Conservation (phyloP, 768 basidiomycete genomes). For the Panaeolus cyanescens region DNA sequence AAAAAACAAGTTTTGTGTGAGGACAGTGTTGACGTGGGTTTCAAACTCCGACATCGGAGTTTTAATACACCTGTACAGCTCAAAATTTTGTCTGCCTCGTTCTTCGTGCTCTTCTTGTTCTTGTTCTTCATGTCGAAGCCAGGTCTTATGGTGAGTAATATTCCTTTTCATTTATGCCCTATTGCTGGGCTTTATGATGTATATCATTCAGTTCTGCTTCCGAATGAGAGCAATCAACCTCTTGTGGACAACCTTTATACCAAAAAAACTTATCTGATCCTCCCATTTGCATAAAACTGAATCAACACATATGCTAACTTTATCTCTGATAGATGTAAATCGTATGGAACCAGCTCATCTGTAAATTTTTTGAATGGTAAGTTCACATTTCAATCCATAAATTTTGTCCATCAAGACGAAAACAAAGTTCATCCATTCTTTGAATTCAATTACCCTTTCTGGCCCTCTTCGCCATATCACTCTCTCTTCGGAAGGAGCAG, state of each 20-base stretch:
- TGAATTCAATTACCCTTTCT: constrained; percentile 48
- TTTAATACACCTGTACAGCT: constrained; percentile 46
- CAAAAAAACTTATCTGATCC: constrained; percentile 59
- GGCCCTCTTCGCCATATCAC: constrained; percentile 17
- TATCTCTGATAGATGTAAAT: constrained; percentile 6
- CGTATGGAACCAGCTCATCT: not conserved
- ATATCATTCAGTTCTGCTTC: constrained; percentile 78
- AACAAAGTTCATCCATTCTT: constrained; percentile 88
- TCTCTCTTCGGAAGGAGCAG: constrained; percentile 28
- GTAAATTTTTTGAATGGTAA: constrained; percentile 17
- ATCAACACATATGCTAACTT: constrained; percentile 19
- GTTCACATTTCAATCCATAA: constrained; percentile 7
- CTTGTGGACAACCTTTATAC: constrained; percentile 71
- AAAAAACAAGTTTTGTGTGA: not conserved
- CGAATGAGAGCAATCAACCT: constrained; percentile 70
- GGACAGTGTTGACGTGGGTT: constrained; percentile 7
- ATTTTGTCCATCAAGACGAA: constrained; percentile 45
- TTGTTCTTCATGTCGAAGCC: not conserved
- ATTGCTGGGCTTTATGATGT: constrained; percentile 43
- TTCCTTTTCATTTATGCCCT: constrained; percentile 9
- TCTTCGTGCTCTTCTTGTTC: constrained; percentile 6
- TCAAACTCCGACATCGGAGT: constrained; percentile 34
- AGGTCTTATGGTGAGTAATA: constrained; percentile 21
- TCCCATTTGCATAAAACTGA: constrained; percentile 10
- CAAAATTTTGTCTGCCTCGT: constrained; percentile 5